Conservation (phyloP, 108 stramenopile species). For the Cyclotella distinguenda region DNA sequence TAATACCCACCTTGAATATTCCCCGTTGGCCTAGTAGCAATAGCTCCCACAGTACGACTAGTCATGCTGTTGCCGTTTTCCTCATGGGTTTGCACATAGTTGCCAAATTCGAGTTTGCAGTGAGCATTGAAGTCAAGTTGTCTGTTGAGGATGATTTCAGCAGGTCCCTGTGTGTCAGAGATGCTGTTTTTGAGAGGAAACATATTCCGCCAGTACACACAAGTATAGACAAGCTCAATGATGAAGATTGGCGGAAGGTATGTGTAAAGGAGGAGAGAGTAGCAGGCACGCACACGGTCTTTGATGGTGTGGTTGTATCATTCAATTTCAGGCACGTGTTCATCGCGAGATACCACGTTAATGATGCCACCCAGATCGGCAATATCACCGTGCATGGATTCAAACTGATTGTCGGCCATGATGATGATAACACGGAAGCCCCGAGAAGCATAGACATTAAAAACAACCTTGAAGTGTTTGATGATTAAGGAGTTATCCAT, state of each 20-base stretch:
- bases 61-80: no score
- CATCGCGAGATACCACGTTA: no score
- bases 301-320: background rate
- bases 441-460: background rate
- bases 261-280: background rate
- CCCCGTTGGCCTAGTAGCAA: no score
- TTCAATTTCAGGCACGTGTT: no score
- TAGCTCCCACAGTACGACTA: no score
- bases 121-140: no score
- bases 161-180: background rate
- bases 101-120: no score
- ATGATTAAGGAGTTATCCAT: background rate
- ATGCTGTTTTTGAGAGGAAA: background rate
- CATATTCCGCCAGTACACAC: background rate
- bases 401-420: background rate
- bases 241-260: background rate
- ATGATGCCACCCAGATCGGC: no score
- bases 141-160: no score
- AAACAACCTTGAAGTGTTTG: conserved; percentile 5
- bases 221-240: background rate
- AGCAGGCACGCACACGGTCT: background rate
- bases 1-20: no score
- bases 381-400: background rate
- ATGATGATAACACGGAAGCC: background rate
- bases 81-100: no score